phyloP scores from a whole-genome alignment of 305 asterid species.

The Plantago coronopus region DNA sequence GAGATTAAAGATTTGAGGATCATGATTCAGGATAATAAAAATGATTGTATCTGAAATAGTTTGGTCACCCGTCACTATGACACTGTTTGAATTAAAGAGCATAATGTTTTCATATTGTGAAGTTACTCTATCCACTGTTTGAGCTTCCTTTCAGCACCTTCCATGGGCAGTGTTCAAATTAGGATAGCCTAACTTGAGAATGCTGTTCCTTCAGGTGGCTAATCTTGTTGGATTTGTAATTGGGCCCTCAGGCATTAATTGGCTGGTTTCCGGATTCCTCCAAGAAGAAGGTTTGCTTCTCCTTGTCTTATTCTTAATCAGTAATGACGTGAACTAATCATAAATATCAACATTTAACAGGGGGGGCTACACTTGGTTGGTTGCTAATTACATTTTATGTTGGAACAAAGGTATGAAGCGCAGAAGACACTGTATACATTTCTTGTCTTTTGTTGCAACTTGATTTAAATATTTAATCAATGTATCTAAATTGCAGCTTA shows the following conservation, averaged over 20 bases:
- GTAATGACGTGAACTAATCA: constrained; percentile 20
- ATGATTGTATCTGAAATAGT: too few species aligned
- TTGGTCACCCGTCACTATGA: too few species aligned
- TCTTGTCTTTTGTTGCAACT: constrained; percentile 18
- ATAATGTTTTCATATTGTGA: too few species aligned
- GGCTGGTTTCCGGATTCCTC: constrained; percentile 77
- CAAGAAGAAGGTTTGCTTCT: constrained; percentile 51
- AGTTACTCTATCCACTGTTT: too few species aligned
- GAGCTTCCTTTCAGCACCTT: too few species aligned
- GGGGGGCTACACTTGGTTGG: constrained; percentile 63
- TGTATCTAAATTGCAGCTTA: constrained; percentile 50
- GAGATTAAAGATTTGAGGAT: too few species aligned
- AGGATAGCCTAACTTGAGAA: not conserved
- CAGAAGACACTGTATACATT: constrained; percentile 13
- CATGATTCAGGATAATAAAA: too few species aligned
- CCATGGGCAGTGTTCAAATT: too few species aligned
- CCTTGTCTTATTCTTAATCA: constrained; percentile 14
- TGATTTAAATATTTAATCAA: constrained; percentile 21
- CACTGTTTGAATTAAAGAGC: too few species aligned
- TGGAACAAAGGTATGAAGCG: constrained; percentile 74
- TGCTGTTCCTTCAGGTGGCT: constrained; percentile 62
- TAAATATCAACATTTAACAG: constrained; percentile 40
- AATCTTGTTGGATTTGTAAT: constrained; percentile 95
- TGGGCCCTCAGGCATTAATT: constrained; percentile 90
- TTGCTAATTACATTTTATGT: constrained; percentile 71